phyloP scores from a whole-genome alignment of 2,329 filamentous ascomycete species.

The Exserohilum rostratum region DNA sequence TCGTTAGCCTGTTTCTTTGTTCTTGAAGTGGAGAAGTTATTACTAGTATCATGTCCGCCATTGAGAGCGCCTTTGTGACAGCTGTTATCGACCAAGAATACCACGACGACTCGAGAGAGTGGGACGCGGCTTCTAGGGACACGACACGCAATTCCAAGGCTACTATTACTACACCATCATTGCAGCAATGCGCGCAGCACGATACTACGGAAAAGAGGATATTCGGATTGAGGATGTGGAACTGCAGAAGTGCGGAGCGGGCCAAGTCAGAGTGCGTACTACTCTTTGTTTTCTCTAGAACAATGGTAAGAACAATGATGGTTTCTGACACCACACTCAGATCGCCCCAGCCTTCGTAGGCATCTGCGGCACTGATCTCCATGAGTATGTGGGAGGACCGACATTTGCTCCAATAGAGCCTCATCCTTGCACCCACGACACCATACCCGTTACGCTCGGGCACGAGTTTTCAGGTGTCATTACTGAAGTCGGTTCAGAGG shows the following conservation, averaged over 20 bases:
- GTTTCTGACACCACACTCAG: too few species aligned
- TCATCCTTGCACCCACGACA: slow-evolving; percentile 64
- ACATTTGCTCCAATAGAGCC: slow-evolving; percentile 58
- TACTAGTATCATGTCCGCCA: slow-evolving; percentile 37
- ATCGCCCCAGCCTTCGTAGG: slow-evolving; percentile 58
- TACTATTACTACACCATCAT: not conserved
- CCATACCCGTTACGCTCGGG: slow-evolving; percentile 65
- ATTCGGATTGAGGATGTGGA: slow-evolving; percentile 61
- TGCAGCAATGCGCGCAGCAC: slow-evolving; percentile 58
- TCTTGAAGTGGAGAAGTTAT: not conserved
- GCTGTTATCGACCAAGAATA: slow-evolving; percentile 28
- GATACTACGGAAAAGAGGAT: slow-evolving; percentile 63
- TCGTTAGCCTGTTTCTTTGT: not conserved
- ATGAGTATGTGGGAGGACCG: slow-evolving; percentile 59
- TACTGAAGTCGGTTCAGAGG: slow-evolving; percentile 61
- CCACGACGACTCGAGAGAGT: slow-evolving; percentile 1
- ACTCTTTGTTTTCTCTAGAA: too few species aligned
- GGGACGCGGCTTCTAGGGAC: slow-evolving; percentile 9
- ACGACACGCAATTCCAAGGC: not conserved
- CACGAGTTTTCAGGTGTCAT: slow-evolving; percentile 70
- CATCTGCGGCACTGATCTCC: slow-evolving; percentile 60
- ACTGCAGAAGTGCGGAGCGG: slow-evolving; percentile 54
- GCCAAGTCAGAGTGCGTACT: slow-evolving; percentile 55
- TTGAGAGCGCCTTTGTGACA: slow-evolving; percentile 41
- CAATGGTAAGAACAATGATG: too few species aligned